A percentile compares a stretch with the other conserved stretches of the same genome.
These are phyloP conservation scores for Xylariaceae sp. DNA, from an alignment of 2,329 filamentous ascomycete species.

Conservation along the genomic window DNA sequence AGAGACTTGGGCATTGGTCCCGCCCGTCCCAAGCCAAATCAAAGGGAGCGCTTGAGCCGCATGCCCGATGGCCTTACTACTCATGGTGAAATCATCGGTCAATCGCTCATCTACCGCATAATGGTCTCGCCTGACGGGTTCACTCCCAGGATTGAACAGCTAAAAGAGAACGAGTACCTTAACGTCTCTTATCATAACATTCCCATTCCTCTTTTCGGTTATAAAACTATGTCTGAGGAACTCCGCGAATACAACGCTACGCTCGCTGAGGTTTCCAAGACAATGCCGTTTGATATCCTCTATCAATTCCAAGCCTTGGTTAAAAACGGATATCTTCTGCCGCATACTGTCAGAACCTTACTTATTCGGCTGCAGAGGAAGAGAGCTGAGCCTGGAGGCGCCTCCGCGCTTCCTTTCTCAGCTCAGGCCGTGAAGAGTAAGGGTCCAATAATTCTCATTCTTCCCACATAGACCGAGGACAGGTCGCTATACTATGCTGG, in stretches of 20 bases:
- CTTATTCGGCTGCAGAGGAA: slow-evolving; percentile 36
- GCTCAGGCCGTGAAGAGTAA: slow-evolving; percentile 38
- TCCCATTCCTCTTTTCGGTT: slow-evolving; percentile 10
- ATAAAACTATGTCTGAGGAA: slow-evolving; percentile 20
- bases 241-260: slow-evolving; percentile 33
- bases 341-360: slow-evolving; percentile 44
- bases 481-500: background rate
- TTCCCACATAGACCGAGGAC: background rate
- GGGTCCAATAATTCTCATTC: background rate
- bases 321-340: slow-evolving; percentile 57
- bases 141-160: slow-evolving; percentile 26
- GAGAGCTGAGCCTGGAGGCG: slow-evolving; percentile 17
- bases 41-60: slow-evolving; percentile 29
- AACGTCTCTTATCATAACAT: slow-evolving; percentile 25
- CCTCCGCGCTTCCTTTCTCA: slow-evolving; percentile 40
- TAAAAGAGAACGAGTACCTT: slow-evolving; percentile 28
- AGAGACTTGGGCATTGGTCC: slow-evolving; percentile 13
- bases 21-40: background rate
- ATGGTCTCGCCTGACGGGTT: slow-evolving; percentile 27
- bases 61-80: slow-evolving; percentile 25
- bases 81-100: slow-evolving; percentile 35
- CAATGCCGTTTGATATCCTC: slow-evolving; percentile 48
- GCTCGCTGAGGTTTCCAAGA: slow-evolving; percentile 27
- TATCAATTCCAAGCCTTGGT: slow-evolving; percentile 62
- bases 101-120: slow-evolving; percentile 44